These are phyloP conservation scores for Ceratobasidium papillatum DNA, from an alignment of 1,284 basidiomycete genomes.

Conservation along the genomic window DNA sequence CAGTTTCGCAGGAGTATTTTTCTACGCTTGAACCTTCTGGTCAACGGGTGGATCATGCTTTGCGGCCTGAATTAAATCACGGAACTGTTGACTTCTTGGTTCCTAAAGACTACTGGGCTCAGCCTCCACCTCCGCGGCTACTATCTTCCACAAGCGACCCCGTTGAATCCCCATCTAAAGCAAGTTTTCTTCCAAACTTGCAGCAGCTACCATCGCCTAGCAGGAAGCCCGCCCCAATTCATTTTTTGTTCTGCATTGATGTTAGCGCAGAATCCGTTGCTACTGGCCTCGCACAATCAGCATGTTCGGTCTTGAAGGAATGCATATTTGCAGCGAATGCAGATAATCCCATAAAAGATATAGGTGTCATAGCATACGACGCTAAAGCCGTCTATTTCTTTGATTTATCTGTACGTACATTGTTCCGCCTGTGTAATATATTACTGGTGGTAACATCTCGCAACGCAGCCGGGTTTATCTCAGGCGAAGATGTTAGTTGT, in stretches of 20 bases:
- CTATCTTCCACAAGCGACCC: conserved; percentile 53
- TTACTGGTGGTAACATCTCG: conserved; percentile 43
- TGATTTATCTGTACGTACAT: conserved; percentile 78
- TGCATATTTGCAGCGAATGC: conserved; percentile 24
- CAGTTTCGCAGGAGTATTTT: conserved; percentile 86
- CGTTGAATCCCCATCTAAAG: conserved; percentile 57
- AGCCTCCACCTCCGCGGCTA: conserved; percentile 66
- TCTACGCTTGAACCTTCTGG: conserved; percentile 84
- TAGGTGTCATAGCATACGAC: conserved; percentile 83
- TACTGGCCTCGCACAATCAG: conserved; percentile 65
- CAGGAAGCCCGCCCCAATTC: conserved; percentile 73
- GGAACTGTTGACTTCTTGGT: conserved; percentile 95
- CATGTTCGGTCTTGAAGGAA: conserved; percentile 19
- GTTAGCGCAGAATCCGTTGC: conserved; percentile 77
- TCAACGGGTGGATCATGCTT: conserved; percentile 81
- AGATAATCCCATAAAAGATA: conserved; percentile 9
- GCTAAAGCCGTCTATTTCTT: conserved; percentile 82
- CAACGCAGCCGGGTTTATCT: conserved; percentile 62
- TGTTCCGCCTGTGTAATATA: conserved; percentile 39
- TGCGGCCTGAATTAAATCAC: conserved; percentile 87
- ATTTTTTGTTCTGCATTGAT: conserved; percentile 90
- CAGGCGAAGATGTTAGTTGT: conserved; percentile 83
- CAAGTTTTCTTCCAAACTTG: conserved; percentile 25
- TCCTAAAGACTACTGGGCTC: conserved; percentile 88
- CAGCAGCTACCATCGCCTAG: conserved; percentile 54